phyloP scores from a whole-genome alignment of 2,329 filamentous ascomycete species.

The Neofusicoccum laricinum region DNA sequence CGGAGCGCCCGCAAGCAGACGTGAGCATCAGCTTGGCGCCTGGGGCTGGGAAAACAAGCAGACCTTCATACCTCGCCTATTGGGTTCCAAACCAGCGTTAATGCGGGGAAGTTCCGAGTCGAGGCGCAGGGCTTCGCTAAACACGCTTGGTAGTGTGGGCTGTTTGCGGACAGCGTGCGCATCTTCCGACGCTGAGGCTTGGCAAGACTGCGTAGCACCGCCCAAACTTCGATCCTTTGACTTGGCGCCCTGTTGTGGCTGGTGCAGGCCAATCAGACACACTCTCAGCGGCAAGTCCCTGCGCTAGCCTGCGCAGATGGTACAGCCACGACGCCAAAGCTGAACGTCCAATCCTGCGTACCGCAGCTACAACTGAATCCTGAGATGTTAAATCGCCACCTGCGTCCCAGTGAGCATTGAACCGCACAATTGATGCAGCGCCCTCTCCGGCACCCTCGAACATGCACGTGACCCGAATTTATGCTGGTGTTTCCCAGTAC shows the following conservation, averaged over 20 bases:
- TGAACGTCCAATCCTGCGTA: not conserved
- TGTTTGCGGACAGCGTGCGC: not conserved
- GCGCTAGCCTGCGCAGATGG: not conserved
- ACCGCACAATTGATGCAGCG: no score
- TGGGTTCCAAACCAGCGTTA: no score
- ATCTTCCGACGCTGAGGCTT: not conserved
- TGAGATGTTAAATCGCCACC: not conserved
- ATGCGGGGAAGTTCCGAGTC: not conserved
- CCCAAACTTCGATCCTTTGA: not conserved
- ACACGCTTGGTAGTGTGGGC: not conserved
- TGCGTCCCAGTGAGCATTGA: not conserved
- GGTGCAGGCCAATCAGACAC: not conserved
- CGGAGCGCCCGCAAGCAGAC: no score
- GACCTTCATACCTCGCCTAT: no score
- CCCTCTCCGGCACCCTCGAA: not conserved
- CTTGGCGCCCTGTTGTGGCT: not conserved
- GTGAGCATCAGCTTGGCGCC: no score
- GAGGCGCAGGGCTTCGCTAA: not conserved
- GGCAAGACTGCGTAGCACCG: not conserved
- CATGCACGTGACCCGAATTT: not conserved
- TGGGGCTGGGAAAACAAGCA: no score
- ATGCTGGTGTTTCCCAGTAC: not conserved
- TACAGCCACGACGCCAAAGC: not conserved
- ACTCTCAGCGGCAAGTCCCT: not conserved
- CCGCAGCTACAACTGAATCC: not conserved